Evolutionary conservation across 202 grass and related monocot genomes (phyloP), one percentile per base, ranked within the genome.

Genomic region (Cymbopogon flexuosus): DNA sequence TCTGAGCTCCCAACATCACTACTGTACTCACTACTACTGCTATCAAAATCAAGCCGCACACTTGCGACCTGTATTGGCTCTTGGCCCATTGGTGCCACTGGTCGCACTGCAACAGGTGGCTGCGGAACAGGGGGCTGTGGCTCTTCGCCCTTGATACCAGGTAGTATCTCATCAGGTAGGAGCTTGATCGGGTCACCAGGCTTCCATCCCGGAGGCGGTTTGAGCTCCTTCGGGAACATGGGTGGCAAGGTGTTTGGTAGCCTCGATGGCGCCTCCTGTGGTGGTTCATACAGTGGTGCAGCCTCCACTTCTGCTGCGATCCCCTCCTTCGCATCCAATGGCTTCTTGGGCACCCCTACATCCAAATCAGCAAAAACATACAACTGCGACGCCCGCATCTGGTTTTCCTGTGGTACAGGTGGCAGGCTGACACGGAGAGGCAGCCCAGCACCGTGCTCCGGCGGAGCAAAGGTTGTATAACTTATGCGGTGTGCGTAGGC

Each of bases 381-480:
- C 41, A 99, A 65, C 72, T 93, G 92, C 2, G 96, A 95, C 36
- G 88, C 84, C 57, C 96, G 73, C 96, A 99, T 90, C 79, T 99
- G 90, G n/a, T 88, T 88, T 0, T 99, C 96, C 83, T 99, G 96
- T 18, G 96, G 96, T 1, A 92, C 96, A 16, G 96, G 96, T 1
- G 96, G 27, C 87, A 79, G 3, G 96, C 90, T 2, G 19, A 85
- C 90, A 5, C 90, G 88, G 12, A 99, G 88, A 56, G 90, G 96
- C 36, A 99, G 37, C 34, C 96, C 96, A 10, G 92, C 92, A 23
- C 92, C 90, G 16, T 99, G 96, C 84, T 99, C 96, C 4, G 96
- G 96, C 2, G 96, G 96, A 1, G 96, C 96, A 65, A 99, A 99
- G 21, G 96, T 96, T 5, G 96, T 93, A 77, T 91, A 99, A 84